Conservation (phyloP, 225 moss, liverwort and hornwort genomes). For the Physcomitrellopsis africana region DNA sequence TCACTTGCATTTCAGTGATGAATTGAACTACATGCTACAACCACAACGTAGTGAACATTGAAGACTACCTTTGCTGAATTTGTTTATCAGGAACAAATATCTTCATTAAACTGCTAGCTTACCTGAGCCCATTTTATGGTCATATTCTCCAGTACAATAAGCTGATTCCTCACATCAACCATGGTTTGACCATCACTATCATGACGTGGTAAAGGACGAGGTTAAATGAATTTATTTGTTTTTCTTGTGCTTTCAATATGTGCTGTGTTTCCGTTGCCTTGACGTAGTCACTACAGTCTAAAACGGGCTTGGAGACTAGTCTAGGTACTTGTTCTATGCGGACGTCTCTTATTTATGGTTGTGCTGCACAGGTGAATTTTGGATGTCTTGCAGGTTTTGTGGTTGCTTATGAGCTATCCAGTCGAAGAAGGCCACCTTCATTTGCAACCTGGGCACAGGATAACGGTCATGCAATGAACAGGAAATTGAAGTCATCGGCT, state of each 20-base stretch:
- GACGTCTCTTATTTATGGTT: neutral
- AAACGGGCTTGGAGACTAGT: too few relatives aligned
- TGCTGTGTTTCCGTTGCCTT: too few relatives aligned
- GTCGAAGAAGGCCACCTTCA: constrained; percentile 56
- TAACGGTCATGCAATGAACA: constrained; percentile 40
- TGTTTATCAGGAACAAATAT: neutral
- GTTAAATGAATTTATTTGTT: too few relatives aligned
- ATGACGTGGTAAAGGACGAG: too few relatives aligned
- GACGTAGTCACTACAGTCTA: too few relatives aligned
- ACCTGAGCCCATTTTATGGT: neutral
- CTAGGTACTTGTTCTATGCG: too few relatives aligned
- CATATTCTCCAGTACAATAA: neutral
- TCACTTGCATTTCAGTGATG: neutral
- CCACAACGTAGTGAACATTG: neutral
- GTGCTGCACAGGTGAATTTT: constrained; percentile 58
- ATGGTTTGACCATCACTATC: too few relatives aligned
- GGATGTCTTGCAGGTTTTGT: constrained; percentile 72
- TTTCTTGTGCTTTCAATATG: too few relatives aligned
- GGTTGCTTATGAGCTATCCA: constrained; percentile 69
- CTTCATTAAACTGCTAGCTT: neutral
- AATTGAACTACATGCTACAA: too few relatives aligned
- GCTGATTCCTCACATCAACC: too few relatives aligned
- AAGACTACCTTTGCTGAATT: neutral
- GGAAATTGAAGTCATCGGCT: constrained; percentile 35
- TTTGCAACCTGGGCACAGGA: constrained; percentile 62